phyloP scores from a whole-genome alignment of 208 protist genomes.

The Acanthamoeba lenticulata region DNA sequence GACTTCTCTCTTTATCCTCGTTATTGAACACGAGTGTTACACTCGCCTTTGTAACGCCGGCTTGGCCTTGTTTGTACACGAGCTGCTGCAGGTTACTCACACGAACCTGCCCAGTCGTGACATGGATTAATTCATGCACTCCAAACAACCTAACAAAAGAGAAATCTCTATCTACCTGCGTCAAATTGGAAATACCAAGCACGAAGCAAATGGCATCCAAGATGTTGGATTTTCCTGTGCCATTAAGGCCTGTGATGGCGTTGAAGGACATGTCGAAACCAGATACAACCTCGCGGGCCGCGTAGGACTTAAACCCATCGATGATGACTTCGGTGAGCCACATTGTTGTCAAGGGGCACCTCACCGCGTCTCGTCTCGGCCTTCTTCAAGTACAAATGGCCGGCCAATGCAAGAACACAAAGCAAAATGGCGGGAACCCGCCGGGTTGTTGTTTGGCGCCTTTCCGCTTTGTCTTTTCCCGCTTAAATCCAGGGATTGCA shows the following conservation, averaged over 20 bases:
- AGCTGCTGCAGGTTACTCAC: conserved; percentile 97
- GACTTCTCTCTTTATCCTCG: conserved; percentile 93
- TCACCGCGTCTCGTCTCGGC: neutral
- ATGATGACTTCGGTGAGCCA: conserved; percentile 98
- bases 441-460: neutral
- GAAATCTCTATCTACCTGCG: conserved; percentile 77
- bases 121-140: neutral
- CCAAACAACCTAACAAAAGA: neutral
- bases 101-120: conserved; percentile 88
- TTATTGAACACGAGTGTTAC: conserved; percentile 99
- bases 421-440: neutral
- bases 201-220: conserved; percentile 99
- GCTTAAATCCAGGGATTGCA: neutral
- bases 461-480: neutral
- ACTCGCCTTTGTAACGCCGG: conserved; percentile 98
- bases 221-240: conserved; percentile 99
- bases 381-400: neutral
- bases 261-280: conserved; percentile 99
- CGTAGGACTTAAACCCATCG: conserved; percentile 99
- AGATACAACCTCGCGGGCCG: conserved; percentile 94
- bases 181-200: conserved; percentile 99
- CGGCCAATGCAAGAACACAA: neutral
- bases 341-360: conserved; percentile 89
- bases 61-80: conserved; percentile 99
- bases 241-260: conserved; percentile 97